Base-by-base conservation (phyloP, 192 early-diverging fungal genomes). In the Spizellomyces sp. region DNA sequence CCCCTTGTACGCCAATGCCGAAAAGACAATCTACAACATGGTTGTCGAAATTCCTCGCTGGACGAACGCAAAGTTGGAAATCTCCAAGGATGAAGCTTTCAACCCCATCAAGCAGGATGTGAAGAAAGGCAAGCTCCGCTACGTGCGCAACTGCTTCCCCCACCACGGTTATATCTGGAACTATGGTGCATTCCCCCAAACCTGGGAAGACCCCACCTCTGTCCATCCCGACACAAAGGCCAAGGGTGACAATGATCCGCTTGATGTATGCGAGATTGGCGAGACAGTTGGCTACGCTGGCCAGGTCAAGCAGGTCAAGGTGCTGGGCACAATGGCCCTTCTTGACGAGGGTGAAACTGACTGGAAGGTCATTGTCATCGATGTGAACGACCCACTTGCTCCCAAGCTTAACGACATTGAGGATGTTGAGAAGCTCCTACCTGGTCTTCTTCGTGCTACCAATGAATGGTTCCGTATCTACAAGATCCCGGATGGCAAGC, bases 111-210 rank as follows among this genome's bases (percentile, higher is more conserved):
- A 94, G 86, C 97, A 99, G 83, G 97, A 99, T 77, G 86, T 90
- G 74, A 98, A 98, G 90, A 99, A 99, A 87, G 95, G 95, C 74
- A 99, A 99, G 87, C 92, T 98, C 70, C 90, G 97, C 68, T 97
- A 88, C 79, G 96, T 99, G 69, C 90, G 95, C 80, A 98, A 99
- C 90, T 92, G 92, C 81, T 99, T 98, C 92, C 97, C 97, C 8
- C 95, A 98, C 90, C 93, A 99, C 83, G 97, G 97, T 69, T 99
- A 99, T 84, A 98, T 99, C 83, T 99, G 97, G 97, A 99, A 99
- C 95, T 98, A 99, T 76, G 97, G 97, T 77, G 96, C 96, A 69
- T 87, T 99, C 76, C 97, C 97, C 44, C 95, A 96, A 89, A 99
- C 97, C 63, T 99, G 97, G 97, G 97, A 99, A 85, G 97, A 99